Evolutionary conservation across 2,329 filamentous ascomycete genomes (phyloP).

Genomic region (Endocalyx cinctus): DNA sequence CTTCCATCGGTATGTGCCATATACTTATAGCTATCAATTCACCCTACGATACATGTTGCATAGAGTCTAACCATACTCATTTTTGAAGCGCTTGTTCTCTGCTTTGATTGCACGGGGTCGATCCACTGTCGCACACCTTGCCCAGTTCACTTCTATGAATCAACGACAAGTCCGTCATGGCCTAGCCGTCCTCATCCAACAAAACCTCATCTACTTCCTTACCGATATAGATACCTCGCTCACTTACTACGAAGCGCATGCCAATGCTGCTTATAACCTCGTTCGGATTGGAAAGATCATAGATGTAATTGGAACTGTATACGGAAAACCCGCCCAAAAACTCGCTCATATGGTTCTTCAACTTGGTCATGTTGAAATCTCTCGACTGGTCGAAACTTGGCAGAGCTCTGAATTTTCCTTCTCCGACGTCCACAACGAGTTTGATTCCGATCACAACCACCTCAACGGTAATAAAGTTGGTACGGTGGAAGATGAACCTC

Average conservation of each 20-base stretch:
- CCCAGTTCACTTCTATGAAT: constrained; percentile 66
- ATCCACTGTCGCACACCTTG: constrained; percentile 64
- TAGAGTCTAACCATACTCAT: constrained; percentile 10
- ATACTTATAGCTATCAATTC: constrained; percentile 6
- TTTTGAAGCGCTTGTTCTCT: constrained; percentile 72
- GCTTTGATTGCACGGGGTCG: constrained; percentile 75
- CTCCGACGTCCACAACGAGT: not conserved
- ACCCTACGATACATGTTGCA: not conserved
- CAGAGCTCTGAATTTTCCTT: not conserved
- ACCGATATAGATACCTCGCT: constrained; percentile 56
- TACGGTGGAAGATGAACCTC: constrained; percentile 7
- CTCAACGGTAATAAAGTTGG: constrained; percentile 17
- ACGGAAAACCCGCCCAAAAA: constrained; percentile 69
- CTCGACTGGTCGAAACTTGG: constrained; percentile 64
- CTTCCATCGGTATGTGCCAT: constrained; percentile 72
- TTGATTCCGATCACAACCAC: constrained; percentile 2
- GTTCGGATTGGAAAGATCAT: constrained; percentile 78
- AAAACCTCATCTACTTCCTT: constrained; percentile 76
- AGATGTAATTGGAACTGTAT: constrained; percentile 66
- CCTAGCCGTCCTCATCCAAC: constrained; percentile 79
- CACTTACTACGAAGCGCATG: constrained; percentile 81
- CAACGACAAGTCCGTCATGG: constrained; percentile 75
- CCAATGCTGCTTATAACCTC: constrained; percentile 74
- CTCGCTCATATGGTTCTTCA: constrained; percentile 71
- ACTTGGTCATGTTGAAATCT: constrained; percentile 71